Evolutionary conservation across 805 yeast species (phyloP).

Genomic region (Pichia nakasei): DNA sequence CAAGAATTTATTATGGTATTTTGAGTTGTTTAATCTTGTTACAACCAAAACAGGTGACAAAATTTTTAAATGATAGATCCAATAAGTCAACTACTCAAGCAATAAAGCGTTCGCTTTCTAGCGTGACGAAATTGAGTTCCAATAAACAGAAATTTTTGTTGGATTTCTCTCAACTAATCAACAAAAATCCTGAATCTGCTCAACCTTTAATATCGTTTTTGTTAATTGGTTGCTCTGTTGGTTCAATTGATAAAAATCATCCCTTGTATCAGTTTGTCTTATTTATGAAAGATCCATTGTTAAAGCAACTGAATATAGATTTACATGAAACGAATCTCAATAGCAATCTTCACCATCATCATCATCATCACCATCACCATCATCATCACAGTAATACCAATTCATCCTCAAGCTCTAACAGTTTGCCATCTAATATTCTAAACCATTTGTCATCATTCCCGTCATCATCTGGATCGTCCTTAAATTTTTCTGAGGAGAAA

Average conservation of each 20-base stretch:
- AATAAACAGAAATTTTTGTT: constrained; percentile 21
- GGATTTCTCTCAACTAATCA: constrained; percentile 18
- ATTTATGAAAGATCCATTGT: constrained; percentile 16
- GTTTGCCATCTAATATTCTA: background rate
- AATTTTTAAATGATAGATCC: constrained; percentile 17
- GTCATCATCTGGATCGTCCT: background rate
- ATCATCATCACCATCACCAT: too few relatives aligned
- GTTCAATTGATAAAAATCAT: constrained; percentile 18
- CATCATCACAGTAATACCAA: background rate
- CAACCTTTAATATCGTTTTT: constrained; percentile 27
- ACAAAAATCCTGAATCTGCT: constrained; percentile 19
- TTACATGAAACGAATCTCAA: constrained; percentile 11
- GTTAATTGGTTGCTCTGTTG: constrained; percentile 26
- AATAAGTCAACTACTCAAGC: constrained; percentile 16
- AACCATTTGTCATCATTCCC: background rate
- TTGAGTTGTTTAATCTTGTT: constrained; percentile 28
- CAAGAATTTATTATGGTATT: constrained; percentile 24
- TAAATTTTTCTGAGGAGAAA: background rate
- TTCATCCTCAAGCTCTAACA: background rate
- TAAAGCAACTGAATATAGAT: constrained; percentile 23
- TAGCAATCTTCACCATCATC: too few relatives aligned
- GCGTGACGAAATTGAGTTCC: constrained; percentile 6
- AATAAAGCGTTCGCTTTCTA: constrained; percentile 19
- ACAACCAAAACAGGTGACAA: constrained; percentile 25
- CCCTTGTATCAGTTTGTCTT: constrained; percentile 23